phyloP scores from a whole-genome alignment of 371 early-diverging fungal genomes.

The Rhizomucor pusillus region DNA sequence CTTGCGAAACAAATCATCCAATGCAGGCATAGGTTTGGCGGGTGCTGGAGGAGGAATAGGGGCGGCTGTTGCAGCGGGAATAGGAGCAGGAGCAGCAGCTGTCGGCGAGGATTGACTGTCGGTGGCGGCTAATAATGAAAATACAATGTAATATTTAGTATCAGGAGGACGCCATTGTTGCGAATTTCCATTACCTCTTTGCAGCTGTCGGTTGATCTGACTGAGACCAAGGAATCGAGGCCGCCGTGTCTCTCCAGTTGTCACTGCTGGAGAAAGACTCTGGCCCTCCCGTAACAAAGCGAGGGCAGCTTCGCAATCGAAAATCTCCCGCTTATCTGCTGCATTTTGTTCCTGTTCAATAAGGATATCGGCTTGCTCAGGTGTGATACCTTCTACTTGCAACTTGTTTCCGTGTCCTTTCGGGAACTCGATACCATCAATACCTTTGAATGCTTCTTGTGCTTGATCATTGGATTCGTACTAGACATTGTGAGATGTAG shows the following conservation, averaged over 20 bases:
- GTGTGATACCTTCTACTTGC: slow-evolving; percentile 55
- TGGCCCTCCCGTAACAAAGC: slow-evolving; percentile 9
- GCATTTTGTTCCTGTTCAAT: slow-evolving; percentile 62
- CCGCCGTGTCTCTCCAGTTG: slow-evolving; percentile 16
- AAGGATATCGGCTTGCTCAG: slow-evolving; percentile 51
- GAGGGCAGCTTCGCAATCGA: slow-evolving; percentile 37
- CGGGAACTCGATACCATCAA: slow-evolving; percentile 67
- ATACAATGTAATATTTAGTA: too few species aligned
- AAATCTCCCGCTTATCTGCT: slow-evolving; percentile 42
- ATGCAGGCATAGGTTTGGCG: slow-evolving; percentile 23
- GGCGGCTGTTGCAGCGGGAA: slow-evolving; percentile 1
- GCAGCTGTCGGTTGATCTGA: slow-evolving; percentile 39
- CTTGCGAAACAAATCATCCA: slow-evolving; percentile 53
- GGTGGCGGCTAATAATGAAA: slow-evolving; percentile 13
- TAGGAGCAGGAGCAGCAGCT: neutral
- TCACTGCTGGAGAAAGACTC: slow-evolving; percentile 14
- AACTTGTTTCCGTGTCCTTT: slow-evolving; percentile 63
- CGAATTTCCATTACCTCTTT: slow-evolving; percentile 29
- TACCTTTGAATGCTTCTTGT: slow-evolving; percentile 42
- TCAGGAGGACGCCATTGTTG: too few species aligned
- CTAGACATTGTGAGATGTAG: slow-evolving; percentile 35
- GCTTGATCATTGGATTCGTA: slow-evolving; percentile 54
- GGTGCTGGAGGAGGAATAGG: slow-evolving; percentile 7
- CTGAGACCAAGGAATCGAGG: slow-evolving; percentile 31
- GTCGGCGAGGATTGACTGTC: slow-evolving; percentile 2